A percentile compares a stretch with the other conserved stretches of the same genome.
Conservation (phyloP, 768 basidiomycete genomes). For the Leccinum disarticulatum region DNA sequence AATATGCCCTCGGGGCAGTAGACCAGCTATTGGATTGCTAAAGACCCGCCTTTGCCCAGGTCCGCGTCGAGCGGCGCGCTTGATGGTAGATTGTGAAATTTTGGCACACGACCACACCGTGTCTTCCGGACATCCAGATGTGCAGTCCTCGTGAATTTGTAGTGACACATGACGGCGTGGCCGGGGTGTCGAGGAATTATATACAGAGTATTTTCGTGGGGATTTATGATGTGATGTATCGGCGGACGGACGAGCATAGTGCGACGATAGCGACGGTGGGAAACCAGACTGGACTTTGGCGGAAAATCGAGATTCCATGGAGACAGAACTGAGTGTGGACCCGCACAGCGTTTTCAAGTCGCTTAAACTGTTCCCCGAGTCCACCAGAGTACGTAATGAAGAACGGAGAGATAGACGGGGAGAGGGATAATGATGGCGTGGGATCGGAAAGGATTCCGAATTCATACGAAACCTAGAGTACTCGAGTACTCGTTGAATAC, state of each 20-base stretch:
- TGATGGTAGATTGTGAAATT: constrained; percentile 26
- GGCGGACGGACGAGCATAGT: neutral
- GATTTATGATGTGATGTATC: constrained; percentile 9
- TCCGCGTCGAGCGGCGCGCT: constrained; percentile 29
- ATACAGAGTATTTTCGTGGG: constrained; percentile 5
- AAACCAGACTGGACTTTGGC: constrained; percentile 13
- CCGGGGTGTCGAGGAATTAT: constrained; percentile 11
- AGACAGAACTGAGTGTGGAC: constrained; percentile 22
- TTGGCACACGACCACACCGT: constrained; percentile 34
- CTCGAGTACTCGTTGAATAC: neutral
- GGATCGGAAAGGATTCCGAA: constrained; percentile 17
- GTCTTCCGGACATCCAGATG: constrained; percentile 10
- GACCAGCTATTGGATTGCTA: constrained; percentile 18
- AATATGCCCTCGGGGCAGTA: constrained; percentile 9
- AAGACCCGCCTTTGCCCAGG: constrained; percentile 22
- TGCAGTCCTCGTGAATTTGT: constrained; percentile 3
- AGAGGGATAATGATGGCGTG: constrained; percentile 5
- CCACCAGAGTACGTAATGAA: constrained; percentile 28
- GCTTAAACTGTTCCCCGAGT: constrained; percentile 1
- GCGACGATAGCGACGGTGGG: constrained; percentile 3
- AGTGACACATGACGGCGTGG: constrained; percentile 13
- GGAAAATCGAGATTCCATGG: constrained; percentile 18
- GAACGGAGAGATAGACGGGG: constrained; percentile 18
- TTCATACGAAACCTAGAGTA: constrained; percentile 22
- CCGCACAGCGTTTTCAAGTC: constrained; percentile 22